A percentile compares a stretch with the other conserved stretches of the same genome.
Evolutionary conservation across 1,284 basidiomycete genomes (phyloP).

Genomic region (Cutaneotrichosporon sp.): DNA sequence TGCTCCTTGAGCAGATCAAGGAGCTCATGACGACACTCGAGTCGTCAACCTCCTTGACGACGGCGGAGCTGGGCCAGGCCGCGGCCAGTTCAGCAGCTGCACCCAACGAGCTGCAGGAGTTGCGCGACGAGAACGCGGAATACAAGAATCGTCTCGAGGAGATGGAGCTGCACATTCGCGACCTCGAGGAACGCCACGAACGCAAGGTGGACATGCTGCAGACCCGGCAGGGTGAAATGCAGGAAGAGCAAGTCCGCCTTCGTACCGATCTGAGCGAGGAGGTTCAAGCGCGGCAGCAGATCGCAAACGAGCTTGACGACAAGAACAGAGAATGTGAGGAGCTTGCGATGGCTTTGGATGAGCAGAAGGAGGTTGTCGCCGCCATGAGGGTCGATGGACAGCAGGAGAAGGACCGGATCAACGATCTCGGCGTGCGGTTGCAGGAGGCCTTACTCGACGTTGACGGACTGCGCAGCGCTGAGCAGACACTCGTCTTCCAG

Average conservation of each 20-base stretch:
- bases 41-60: slow-evolving; percentile 69
- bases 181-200: slow-evolving; percentile 64
- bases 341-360: slow-evolving; percentile 33
- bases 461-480: slow-evolving; percentile 58
- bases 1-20: slow-evolving; percentile 63
- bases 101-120: slow-evolving; percentile 4
- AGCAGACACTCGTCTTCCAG: slow-evolving; percentile 56
- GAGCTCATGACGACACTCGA: slow-evolving; percentile 73
- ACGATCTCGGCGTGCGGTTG: slow-evolving; percentile 57
- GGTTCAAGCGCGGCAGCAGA: slow-evolving; percentile 40
- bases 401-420: slow-evolving; percentile 58
- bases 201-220: slow-evolving; percentile 65
- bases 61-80: slow-evolving; percentile 68
- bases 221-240: slow-evolving; percentile 65
- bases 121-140: slow-evolving; percentile 26
- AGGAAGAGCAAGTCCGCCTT: slow-evolving; percentile 46
- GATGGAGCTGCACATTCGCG: slow-evolving; percentile 57
- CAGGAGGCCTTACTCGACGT: slow-evolving; percentile 67
- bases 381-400: slow-evolving; percentile 57
- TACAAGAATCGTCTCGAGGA: slow-evolving; percentile 33
- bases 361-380: slow-evolving; percentile 36
- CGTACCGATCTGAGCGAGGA: slow-evolving; percentile 46
- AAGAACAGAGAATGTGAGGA: slow-evolving; percentile 40
- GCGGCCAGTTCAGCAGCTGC: slow-evolving; percentile 4
- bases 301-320: slow-evolving; percentile 41